Evolutionary conservation across 768 basidiomycete genomes (phyloP).

Genomic region (Amanita phalloides): DNA sequence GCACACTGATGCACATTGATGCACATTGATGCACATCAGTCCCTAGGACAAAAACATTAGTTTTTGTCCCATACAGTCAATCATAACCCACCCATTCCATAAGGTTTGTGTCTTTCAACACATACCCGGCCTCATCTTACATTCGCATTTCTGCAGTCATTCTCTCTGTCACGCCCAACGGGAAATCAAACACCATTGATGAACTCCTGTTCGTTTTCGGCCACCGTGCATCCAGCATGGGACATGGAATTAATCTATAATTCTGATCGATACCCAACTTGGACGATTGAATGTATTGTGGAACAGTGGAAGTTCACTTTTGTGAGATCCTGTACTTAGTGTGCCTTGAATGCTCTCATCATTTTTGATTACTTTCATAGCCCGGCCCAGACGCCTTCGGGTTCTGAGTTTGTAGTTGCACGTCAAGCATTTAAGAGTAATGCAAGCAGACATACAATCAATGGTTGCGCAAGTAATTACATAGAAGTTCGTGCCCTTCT

Average conservation of each 20-base stretch:
- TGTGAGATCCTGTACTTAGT: slow-evolving; percentile 91
- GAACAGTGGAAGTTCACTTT: slow-evolving; percentile 98
- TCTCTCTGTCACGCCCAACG: slow-evolving; percentile 97
- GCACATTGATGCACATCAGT: no score
- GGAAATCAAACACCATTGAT: slow-evolving; percentile 98
- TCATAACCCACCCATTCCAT: no score
- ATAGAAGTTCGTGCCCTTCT: slow-evolving; percentile 85
- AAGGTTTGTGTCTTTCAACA: slow-evolving; percentile 40
- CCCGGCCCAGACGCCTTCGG: slow-evolving; percentile 82
- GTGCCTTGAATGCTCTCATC: slow-evolving; percentile 6
- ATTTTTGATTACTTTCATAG: slow-evolving; percentile 26
- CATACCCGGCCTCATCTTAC: background rate
- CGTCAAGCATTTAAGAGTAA: slow-evolving; percentile 88
- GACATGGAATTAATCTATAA: slow-evolving; percentile 98
- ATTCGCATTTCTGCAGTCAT: slow-evolving; percentile 49
- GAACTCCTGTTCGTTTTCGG: slow-evolving; percentile 97
- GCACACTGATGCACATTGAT: no score
- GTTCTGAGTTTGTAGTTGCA: slow-evolving; percentile 74
- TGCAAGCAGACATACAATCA: slow-evolving; percentile 85
- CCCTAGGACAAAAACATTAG: no score
- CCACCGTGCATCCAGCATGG: slow-evolving; percentile 94
- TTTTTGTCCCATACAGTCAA: no score
- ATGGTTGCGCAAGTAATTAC: slow-evolving; percentile 63
- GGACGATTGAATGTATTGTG: slow-evolving; percentile 76
- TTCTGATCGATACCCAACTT: slow-evolving; percentile 80